Conservation (phyloP, 2,329 filamentous ascomycete species). For the Magnaporthiopsis incrustans region DNA sequence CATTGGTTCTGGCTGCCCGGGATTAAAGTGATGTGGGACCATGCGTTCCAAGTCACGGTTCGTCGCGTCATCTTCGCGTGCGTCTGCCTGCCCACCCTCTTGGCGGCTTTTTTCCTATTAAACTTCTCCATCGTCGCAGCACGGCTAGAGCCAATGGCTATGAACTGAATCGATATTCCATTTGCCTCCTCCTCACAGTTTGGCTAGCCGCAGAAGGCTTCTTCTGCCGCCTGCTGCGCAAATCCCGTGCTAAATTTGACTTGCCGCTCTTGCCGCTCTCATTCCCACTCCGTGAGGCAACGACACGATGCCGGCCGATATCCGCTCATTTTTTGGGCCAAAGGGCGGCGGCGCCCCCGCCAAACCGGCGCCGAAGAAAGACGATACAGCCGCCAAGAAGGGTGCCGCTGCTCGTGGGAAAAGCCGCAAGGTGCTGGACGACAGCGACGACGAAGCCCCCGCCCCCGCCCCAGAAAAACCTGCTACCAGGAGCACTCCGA, state of each 20-base stretch:
- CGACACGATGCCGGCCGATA: constrained; percentile 69
- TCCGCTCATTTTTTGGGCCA: constrained; percentile 81
- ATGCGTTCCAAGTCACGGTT: constrained; percentile 11
- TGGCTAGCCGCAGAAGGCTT: neutral
- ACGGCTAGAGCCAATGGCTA: neutral
- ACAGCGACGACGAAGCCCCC: constrained; percentile 65
- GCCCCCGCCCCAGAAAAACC: constrained; percentile 43
- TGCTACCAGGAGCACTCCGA: constrained; percentile 36
- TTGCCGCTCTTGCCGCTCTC: neutral
- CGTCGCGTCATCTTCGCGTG: constrained; percentile 5
- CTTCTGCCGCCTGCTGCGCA: neutral
- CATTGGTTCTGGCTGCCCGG: neutral
- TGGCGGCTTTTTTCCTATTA: neutral
- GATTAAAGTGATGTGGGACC: neutral
- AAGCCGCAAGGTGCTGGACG: constrained; percentile 65
- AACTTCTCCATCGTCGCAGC: neutral
- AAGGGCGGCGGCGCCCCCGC: constrained; percentile 54
- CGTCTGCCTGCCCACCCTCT: neutral
- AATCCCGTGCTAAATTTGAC: neutral
- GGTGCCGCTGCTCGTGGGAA: constrained; percentile 28
- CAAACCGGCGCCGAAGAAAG: constrained; percentile 38
- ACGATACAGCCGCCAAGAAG: constrained; percentile 35
- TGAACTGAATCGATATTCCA: neutral
- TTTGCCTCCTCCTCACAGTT: neutral
- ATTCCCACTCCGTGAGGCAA: neutral